Percentiles rank a stretch among this genome's conserved stretches.
phyloP scores from a whole-genome alignment of 805 yeast species.

The Wickerhamomyces ciferrii region DNA sequence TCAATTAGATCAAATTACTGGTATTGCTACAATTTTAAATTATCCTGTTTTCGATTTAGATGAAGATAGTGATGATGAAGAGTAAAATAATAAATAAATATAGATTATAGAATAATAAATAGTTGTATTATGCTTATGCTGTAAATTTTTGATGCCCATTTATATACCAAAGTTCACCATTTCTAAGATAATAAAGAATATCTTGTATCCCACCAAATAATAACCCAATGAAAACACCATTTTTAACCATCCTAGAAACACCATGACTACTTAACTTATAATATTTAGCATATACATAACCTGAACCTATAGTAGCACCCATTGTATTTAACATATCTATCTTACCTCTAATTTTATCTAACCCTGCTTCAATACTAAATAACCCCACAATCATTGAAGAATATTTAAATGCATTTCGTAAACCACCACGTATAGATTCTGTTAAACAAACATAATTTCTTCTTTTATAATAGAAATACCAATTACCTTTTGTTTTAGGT shows the following conservation, averaged over 20 bases:
- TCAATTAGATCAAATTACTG: constrained; percentile 84
- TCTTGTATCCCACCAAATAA: constrained; percentile 66
- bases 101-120: neutral
- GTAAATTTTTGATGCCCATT: constrained; percentile 2
- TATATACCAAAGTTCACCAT: constrained; percentile 65
- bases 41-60: constrained; percentile 83
- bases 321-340: constrained; percentile 61
- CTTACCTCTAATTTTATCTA: constrained; percentile 49
- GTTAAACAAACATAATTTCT: constrained; percentile 70
- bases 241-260: constrained; percentile 34
- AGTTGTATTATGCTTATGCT: neutral
- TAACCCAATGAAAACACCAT: constrained; percentile 57
- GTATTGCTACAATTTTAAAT: constrained; percentile 80
- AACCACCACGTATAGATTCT: constrained; percentile 45
- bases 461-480: constrained; percentile 85
- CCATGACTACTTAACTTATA: constrained; percentile 36
- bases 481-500: constrained; percentile 73
- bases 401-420: constrained; percentile 35
- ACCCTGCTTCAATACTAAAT: constrained; percentile 55
- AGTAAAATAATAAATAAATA: neutral
- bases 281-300: constrained; percentile 44
- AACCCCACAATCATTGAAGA: constrained; percentile 40
- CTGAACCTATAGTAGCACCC: constrained; percentile 47
- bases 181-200: constrained; percentile 46
- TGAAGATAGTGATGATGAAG: constrained; percentile 24